Conservation (phyloP, 176 grass and related monocot species). For the Aegilops tauschii region DNA sequence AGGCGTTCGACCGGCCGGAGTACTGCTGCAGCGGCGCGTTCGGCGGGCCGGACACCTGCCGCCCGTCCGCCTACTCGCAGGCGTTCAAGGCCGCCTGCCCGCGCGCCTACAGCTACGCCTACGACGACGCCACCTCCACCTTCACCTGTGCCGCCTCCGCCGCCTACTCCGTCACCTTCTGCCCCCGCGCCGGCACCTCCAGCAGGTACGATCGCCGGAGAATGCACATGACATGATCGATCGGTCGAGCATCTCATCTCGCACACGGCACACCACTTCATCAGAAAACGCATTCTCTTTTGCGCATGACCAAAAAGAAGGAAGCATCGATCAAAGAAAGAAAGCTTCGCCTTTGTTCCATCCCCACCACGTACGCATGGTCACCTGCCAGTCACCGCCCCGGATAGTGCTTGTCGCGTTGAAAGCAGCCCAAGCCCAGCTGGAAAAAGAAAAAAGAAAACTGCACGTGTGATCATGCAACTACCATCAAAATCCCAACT, state of each 20-base stretch:
- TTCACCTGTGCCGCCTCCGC: slow-evolving; percentile 81
- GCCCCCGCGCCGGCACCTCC: slow-evolving; percentile 41
- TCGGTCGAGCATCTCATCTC: too few species aligned
- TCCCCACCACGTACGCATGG: slow-evolving; percentile 58
- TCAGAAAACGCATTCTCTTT: slow-evolving; percentile 28
- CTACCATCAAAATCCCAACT: too few species aligned
- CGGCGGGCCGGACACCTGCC: slow-evolving; percentile 72
- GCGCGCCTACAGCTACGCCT: slow-evolving; percentile 91
- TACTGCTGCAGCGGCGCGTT: slow-evolving; percentile 91
- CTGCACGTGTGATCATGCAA: not conserved
- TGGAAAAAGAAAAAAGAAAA: not conserved
- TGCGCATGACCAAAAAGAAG: not conserved
- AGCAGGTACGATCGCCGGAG: slow-evolving; percentile 46
- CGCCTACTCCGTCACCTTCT: slow-evolving; percentile 94
- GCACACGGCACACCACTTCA: not conserved
- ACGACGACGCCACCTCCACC: slow-evolving; percentile 89
- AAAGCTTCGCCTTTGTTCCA: slow-evolving; percentile 54
- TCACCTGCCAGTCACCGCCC: slow-evolving; percentile 27
- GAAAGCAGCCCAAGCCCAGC: slow-evolving; percentile 44
- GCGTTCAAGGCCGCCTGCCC: slow-evolving; percentile 96
- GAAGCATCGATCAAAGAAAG: not conserved
- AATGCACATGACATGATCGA: not conserved
- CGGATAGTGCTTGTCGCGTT: slow-evolving; percentile 55
- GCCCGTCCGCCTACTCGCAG: slow-evolving; percentile 80
- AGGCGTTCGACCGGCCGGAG: slow-evolving; percentile 74